Evolutionary conservation across 2,329 filamentous ascomycete species (phyloP), one percentile per base, ranked within the genome.

Genomic region (Pseudogymnoascus destructans): DNA sequence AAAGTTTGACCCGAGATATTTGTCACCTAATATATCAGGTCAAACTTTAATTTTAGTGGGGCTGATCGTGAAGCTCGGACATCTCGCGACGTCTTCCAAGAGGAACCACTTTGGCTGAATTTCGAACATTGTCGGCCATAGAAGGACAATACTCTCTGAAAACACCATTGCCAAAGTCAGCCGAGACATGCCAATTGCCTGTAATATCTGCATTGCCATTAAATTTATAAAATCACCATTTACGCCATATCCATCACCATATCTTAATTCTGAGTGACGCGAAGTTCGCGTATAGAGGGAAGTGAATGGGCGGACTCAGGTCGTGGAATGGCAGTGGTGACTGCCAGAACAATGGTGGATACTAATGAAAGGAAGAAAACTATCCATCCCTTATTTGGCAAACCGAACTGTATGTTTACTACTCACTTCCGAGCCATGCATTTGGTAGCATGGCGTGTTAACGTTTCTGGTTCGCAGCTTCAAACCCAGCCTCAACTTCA

Each of bases 361-460:
- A 56, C 65, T 55, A 64, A 65, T 58, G 62, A 68, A 38, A 62
- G 63, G 30, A 59, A 58, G 38, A 69, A 63, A 54, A 57, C 57
- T 36, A 56, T 70, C 17, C 67, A 66, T 61, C 65, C 68, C 46
- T 62, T 70, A 10, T 70, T 70, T 54, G 61, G 66, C n/a, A 69
- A 66, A 40, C 55, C 61, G 17, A 58, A 63, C 15, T 64, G 67
- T 69, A 66, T 55, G 66, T 63, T 25, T 59, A 30, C 25, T 52
- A 17, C 42, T 52, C 15, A 52, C 15, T 30, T 17, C 9, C 8
- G 2, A 30, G 46, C 23, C 46, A 19, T 30, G 5, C n/a, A 52
- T 52, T 52, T 52, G 46, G 25, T 30, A 7, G n/a, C 15, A 5
- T 27, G 25, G 25, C 13, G 46, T 30, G 46, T 30, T 52, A 30